These are phyloP conservation scores for Emergomyces pasteurianus DNA, from an alignment of 2,329 filamentous ascomycete genomes.

Conservation along the genomic window DNA sequence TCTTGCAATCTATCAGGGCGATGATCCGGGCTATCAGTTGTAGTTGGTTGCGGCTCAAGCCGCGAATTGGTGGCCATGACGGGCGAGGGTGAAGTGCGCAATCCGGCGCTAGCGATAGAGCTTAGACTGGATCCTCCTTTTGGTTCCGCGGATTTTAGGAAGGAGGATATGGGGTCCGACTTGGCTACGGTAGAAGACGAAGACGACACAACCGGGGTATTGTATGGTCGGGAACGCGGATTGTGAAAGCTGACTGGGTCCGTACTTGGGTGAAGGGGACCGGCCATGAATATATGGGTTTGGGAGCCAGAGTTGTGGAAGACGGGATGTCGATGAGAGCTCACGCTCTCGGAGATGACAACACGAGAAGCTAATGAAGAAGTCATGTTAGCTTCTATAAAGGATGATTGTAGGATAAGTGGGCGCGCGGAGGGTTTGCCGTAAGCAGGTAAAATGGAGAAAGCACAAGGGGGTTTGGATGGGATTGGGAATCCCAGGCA, in stretches of 20 bases:
- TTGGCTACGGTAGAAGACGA: conserved; percentile 17
- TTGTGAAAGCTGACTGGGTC: conserved; percentile 29
- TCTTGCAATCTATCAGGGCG: conserved; percentile 22
- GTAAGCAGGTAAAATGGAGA: not conserved
- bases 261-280: conserved; percentile 31
- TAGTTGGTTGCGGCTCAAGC: conserved; percentile 14
- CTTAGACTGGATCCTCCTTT: conserved; percentile 28
- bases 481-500: not conserved
- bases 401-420: conserved; percentile 1
- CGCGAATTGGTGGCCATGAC: conserved; percentile 1
- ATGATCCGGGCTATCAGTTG: conserved; percentile 37
- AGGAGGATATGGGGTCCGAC: conserved; percentile 17
- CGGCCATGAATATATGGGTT: conserved; percentile 27
- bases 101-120: conserved; percentile 32
- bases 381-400: conserved; percentile 23
- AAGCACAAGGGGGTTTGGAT: not conserved
- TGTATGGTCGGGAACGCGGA: conserved; percentile 18
- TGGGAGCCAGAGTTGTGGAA: conserved; percentile 22
- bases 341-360: not conserved
- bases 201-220: conserved; percentile 15
- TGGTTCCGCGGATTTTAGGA: conserved; percentile 21
- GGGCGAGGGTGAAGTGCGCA: conserved; percentile 23
- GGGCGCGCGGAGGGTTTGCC: not conserved
- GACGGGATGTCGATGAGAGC: conserved; percentile 15
- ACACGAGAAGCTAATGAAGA: conserved; percentile 20